Evolutionary conservation across 371 early-diverging fungal genomes (phyloP), one percentile per base, ranked within the genome.

Genomic region (Mortierella sp.): DNA sequence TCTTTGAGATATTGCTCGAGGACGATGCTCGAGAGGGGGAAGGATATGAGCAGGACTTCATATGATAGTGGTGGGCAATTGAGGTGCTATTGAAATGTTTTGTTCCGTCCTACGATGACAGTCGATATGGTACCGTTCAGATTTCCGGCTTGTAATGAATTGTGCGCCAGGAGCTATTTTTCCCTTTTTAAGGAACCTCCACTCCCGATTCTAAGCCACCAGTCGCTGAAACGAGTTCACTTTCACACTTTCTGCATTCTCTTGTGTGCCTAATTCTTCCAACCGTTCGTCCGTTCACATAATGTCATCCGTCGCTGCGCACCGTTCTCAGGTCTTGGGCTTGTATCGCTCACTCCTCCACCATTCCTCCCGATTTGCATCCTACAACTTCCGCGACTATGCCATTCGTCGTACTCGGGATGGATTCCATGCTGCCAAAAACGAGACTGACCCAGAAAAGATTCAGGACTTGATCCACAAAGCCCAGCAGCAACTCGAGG

Each of bases 381-480:
- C 89, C 64, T 92, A 94, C 90, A 93, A 94, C 87, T 94, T 92
- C 78, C 89, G 91, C 66, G 88, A 91, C 59, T 94, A 93, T 75
- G 89, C 92, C 54, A 69, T 88, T 59, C 92, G 93, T 51, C 90
- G 92, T 49, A 84, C 92, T 37, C 79, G 87, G 59, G 93, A 94
- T 75, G 88, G 88, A 30, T 94, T 93, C 88, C 86, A 89, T 62
- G 87, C 85, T 52, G 83, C 90, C 76, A 85, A 86, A 72, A 77
- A 66, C 49, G 91, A 89, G 83, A 84, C 90, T 37, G 88, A 91
- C 74, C 88, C 92, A 12, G 85, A 73, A 35, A 88, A 85, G 68
- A 88, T 92, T 66, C 66, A 84, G 64, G 74, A 70, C 6, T 83
- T 89, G 60, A 88, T 90, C 70, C 66, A 72, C 39, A 87, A 88